Evolutionary conservation across 441 rosid species (phyloP), one percentile per base, ranked within the genome.

Genomic region (Euphorbia celastroides): DNA sequence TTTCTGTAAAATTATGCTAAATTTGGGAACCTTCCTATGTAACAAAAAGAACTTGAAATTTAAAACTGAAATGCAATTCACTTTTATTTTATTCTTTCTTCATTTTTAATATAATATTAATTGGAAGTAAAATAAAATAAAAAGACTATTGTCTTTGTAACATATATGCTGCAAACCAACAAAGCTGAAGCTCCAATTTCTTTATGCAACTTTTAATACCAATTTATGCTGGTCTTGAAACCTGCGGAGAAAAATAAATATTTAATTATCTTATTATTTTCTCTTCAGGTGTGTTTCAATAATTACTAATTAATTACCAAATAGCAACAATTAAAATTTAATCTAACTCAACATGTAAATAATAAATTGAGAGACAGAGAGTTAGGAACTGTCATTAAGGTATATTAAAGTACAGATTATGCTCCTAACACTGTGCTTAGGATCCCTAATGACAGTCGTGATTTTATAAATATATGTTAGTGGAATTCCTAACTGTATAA

Each of bases 211-310:
- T 70, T 13, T 70, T 57, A 58, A 42, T 67, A 68, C 82, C 84
- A 79, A 74, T 73, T 83, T 78, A 89, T 76, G 84, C 76, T 70
- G 80, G 74, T 83, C 88, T 89, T 63, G 96, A 83, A 79, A 92
- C 91, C 98, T 92, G 91, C 27, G 70, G 78, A 22, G 58, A 68
- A 70, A 72, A n/a, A 23, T 32, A 32, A 57, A 59, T 46, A 56
- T 20, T 60, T 57, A 64, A 60, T 56, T 70, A 60, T 62, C 32
- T n/a, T 46, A 46, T 67, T 30, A 31, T 77, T 70, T 56, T 59
- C 64, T 70, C 8, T 67, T 65, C 6, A 57, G 66, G 63, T 64
- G 70, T 55, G 62, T 72, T 74, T 63, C 70, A 63, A 56, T 56
- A 68, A 57, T 19, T 22, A 66, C 25, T 25, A 66, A 65, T 58